Evolutionary conservation across 1,139 yeast genomes (phyloP), one percentile per base, ranked within the genome.

Genomic region (Suhomyces kunorum): DNA sequence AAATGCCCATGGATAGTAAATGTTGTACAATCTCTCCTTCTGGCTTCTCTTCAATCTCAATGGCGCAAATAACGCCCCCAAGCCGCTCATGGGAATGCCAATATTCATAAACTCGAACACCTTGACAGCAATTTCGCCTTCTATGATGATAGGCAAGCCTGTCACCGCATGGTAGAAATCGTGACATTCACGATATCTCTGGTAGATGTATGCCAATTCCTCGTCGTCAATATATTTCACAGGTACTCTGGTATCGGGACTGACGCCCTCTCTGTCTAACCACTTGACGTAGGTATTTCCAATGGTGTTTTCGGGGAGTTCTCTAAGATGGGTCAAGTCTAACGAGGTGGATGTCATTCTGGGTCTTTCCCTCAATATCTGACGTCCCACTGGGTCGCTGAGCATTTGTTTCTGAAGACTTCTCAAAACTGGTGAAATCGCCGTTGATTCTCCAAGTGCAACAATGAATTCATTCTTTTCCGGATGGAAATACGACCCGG

Each of bases 151-250:
- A 0, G 98, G 98, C 38, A 88, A 72, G 7, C 95, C 94, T 0
- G 95, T 85, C 28, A 92, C 74, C 2, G 98, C 88, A 60, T 92
- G 99, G 58, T 89, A 92, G 55, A 92, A 92, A 60, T 92, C 99
- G 55, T 92, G 99, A 58, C 97, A 90, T 58, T 92, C 98, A 38
- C 99, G 78, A 61, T 92, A 92, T 49, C 98, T 68, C 59, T 89
- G 95, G 71, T 81, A 88, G 13, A 92, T 85, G 56, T 85, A 92
- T 1, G 97, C 97, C 53, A 89, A 77, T 55, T 88, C 95, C 30
- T 87, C 94, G 57, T 92, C 89, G 49, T 87, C 94, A 29, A 92
- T 87, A 60, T 79, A 92, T 44, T 80, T 77, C 5, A 92, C 98
- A 0, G 88, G 83, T 2, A 85, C 90, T 51, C 99, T 71, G 0